Evolutionary conservation across 2,329 filamentous ascomycete genomes (phyloP), one percentile per base, ranked within the genome.

Genomic region (Epichloe brachyelytri): DNA sequence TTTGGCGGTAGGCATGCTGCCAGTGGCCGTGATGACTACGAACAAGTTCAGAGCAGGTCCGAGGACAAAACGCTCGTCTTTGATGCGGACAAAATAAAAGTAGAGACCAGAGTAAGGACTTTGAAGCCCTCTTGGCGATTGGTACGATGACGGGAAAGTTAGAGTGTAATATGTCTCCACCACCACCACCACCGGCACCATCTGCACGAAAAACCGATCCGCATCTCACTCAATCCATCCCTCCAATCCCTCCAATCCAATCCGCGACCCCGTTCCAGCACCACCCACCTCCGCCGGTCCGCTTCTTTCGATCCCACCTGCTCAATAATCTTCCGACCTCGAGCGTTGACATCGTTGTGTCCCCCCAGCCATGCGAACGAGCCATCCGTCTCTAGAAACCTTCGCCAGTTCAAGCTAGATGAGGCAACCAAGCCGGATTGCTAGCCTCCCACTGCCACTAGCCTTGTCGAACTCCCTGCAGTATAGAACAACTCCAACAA

Each of bases 311-410:
- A 46, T 33, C 20, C 26, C 43, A 33, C 34, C 34, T 34, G 20
- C 45, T 19, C 22, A 34, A 47, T n/a, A 19, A 38, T 17, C 20
- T 12, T 19, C 30, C 15, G 34, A 6, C n/a, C 22, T 11, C 41
- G 47, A 33, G 22, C 48, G 48, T n/a, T 33, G 41, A 39, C 34
- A 33, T 45, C 34, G 41, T 39, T 6, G 17, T 43, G 12, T 11
- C 30, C 48, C 37, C 45, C 50, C 30, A 50, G 58, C 58, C 57
- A 60, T 60, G 58, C 57, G 34, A 57, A 56, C 52, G 43, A 54
- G 51, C 54, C 52, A 45, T 50, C 51, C 46, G 43, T 54, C 52
- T 54, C 39, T 44, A 50, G 41, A 53, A 43, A 52, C 40, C 41
- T 52, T 50, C 22, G 41, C 51, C 39, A 50, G 48, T 44, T 51